Evolutionary conservation across 345 rosid species (phyloP).

Genomic region (Excoecaria cochinchinensis): DNA sequence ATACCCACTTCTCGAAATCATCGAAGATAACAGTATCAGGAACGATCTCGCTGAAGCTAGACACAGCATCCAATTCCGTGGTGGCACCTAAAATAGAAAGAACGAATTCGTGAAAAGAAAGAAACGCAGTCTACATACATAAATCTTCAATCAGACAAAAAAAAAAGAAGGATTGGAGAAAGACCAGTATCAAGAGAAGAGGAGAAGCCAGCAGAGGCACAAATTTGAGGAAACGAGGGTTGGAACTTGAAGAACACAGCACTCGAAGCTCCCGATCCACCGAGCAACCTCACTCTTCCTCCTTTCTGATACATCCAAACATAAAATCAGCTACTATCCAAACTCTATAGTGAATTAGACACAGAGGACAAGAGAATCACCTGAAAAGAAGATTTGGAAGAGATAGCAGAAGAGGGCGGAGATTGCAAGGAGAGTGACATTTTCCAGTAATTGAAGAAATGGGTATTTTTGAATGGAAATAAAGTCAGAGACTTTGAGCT

Average conservation of each 20-base stretch:
- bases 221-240: conserved; percentile 46
- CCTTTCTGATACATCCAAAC: conserved; percentile 33
- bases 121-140: neutral
- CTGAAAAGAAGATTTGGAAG: conserved; percentile 42
- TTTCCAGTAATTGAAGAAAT: neutral
- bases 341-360: neutral
- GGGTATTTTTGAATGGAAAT: neutral
- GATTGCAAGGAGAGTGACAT: conserved; percentile 79
- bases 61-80: conserved; percentile 79
- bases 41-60: conserved; percentile 84
- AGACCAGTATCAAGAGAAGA: conserved; percentile 62
- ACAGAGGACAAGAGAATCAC: conserved; percentile 12
- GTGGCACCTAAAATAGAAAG: conserved; percentile 34
- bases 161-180: neutral
- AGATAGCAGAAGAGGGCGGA: conserved; percentile 61
- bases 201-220: conserved; percentile 47
- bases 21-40: conserved; percentile 92
- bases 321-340: neutral
- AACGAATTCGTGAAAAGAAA: neutral
- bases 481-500: neutral
- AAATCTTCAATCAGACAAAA: neutral
- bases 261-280: conserved; percentile 38
- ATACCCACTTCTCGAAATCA: conserved; percentile 80
- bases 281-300: conserved; percentile 35
- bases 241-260: conserved; percentile 38